Base-by-base conservation (phyloP, 108 stramenopile species). In the Heterococcus sp. region DNA sequence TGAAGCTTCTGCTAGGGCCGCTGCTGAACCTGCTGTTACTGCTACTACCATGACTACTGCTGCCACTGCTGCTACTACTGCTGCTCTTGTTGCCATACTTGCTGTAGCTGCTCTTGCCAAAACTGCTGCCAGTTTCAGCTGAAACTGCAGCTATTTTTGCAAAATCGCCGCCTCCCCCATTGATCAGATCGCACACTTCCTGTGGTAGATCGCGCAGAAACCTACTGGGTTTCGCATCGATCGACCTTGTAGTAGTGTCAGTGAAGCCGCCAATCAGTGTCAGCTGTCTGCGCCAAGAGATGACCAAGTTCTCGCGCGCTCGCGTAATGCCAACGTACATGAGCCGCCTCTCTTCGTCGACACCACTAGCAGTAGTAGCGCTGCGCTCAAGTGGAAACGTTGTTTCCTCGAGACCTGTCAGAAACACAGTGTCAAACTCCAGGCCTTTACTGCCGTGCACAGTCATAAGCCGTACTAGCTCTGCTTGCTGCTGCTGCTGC, bases 261-360 rank as follows among this genome's bases (percentile, higher is more conserved):
- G 1, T 5, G 14, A 8, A 8, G 21, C 14, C 46, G 46, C 46
- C 46, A 21, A 8, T 58, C 46, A 58, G 46, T 58, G 66, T 67
- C 3, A 67, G 66, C 66, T 29, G 30, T 32, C 38, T 3, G 3
- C 84, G 74, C 37, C 75, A 84, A 63, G 68, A 71, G 68, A 95
- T 72, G 31, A 92, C 46, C 26, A 95, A 84, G 46, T 90, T 86
- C 2, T 90, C 90, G 84, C 94, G 93, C 4, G 95, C 95, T 63
- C 95, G 89, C 2, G 94, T 95, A 93, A 94, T 94, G 30, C 93
- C 95, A 32, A 94, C 95, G 76, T 95, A 95, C 77, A 94, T 92
- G 38, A 95, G 85, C 14, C 95, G 85, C 69, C 86, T 84, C 76
- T 95, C 95, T 77, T 94, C 94, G 33, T 92, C 93, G 39, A 93